Evolutionary conservation across 2,329 filamentous ascomycete genomes (phyloP), one percentile per base, ranked within the genome.

Genomic region (Anthostomella pinea): DNA sequence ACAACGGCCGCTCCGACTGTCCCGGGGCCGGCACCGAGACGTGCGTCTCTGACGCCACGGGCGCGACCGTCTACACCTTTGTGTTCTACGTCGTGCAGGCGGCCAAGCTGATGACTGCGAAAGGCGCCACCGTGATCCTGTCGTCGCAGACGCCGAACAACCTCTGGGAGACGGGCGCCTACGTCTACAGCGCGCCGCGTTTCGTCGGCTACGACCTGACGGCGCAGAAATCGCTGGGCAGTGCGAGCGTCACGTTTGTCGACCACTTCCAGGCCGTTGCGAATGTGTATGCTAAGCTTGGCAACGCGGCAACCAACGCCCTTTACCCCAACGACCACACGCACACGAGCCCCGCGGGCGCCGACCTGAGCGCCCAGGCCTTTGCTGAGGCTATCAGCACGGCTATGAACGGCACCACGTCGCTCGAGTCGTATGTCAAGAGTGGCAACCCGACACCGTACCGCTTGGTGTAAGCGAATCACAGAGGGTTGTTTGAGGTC

Each of bases 1-100:
- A 84, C 60, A 83, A 83, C 50, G 77, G 77, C 4, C 72, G 79
- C 17, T 71, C 69, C 10, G 77, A 75, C 47, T 84, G 81, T 47
- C 59, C 56, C 1, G 75, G 76, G 14, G 63, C 63, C 1, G 74
- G 72, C 26, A 54, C 57, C 38, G 72, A 80, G 58, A 73, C 67
- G 1, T 79, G 76, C 60, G 42, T 36, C n/a, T 65, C 62, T 2
- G 56, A 54, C 38, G 42, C 45, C 22, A 62, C 53, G 15, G 55
- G 55, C 33, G 48, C 46, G 23, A 53, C 49, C 11, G 54, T 59
- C 13, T 55, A 57, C 38, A 59, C 56, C 6, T 58, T 58, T n/a
- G 51, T 53, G 3, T 51, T 45, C 38, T 59, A 58, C 43, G 41
- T 58, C 20, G 32, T 39, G 8, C 41, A 53, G 38, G 57, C 56